Base-by-base conservation (phyloP, 176 grass and related monocot genomes). In the Carex kokanica region DNA sequence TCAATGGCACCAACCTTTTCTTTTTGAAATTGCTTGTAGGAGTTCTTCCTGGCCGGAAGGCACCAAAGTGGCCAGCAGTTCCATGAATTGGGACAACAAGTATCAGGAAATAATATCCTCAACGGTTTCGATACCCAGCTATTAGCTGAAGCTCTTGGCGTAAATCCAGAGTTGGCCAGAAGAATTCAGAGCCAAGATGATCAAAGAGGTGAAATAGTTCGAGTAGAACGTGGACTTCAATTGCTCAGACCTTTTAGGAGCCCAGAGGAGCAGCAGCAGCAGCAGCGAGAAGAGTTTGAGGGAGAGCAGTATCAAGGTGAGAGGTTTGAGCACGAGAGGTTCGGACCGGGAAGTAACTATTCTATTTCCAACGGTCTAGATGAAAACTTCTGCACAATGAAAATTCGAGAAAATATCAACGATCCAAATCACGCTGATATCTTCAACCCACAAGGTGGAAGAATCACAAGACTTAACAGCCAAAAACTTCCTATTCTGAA, bases 401-500 rank as follows among this genome's bases (percentile, higher is more conserved):
- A 78, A 53, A 65, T 32, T 15, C 85, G 73, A 61, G 62, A 72
- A 20, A 90, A 90, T 65, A 86, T 90, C 62, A 24, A 84, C 21
- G 17, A 83, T 68, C 80, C 88, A 56, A 41, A 34, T 32, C 81
- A 52, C 40, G 71, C 84, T 11, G 84, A 86, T 29, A 74, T 90
- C 71, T 89, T 64, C 78, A 86, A 89, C 69, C 88, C 56, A 8
- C 77, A 64, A 0, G 69, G 64, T 2, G 79, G 84, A 52, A 86
- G 88, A 72, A 89, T 89, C 55, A 82, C 87, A 36, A 43, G 41
- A 47, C 53, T 85, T 12, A 89, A 86, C 20, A 80, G 80, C 70
- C 88, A 86, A 34, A 89, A 89, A 53, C 72, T 89, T 11, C 84
- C 88, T 11, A 84, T 89, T 15, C 79, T 89, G 25, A 79, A 79